Evolutionary conservation across 2,329 filamentous ascomycete species (phyloP), one percentile per base, ranked within the genome.

Genomic region (Aspergillus niger): DNA sequence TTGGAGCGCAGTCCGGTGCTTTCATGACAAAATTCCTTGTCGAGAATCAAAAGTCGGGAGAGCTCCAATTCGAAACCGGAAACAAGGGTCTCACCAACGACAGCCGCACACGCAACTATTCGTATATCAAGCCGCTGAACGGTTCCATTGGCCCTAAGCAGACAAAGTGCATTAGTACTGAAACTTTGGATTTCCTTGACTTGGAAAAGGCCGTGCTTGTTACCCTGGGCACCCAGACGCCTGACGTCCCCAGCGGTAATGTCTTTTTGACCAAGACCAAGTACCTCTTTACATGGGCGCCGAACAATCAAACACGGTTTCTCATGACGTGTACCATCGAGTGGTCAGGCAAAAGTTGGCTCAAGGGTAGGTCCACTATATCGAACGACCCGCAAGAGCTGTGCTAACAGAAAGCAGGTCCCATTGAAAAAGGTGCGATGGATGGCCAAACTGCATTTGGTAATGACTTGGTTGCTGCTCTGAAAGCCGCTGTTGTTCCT

Each of bases 271-370:
- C 91, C 49, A 98, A 97, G 78, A 99, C 95, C 3, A 91, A 90
- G 68, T 99, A 98, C 72, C 97, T 96, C 71, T 82, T 99, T 22
- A 91, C 91, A 55, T 99, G 95, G 95, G 92, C 89, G 3, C 88
- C 95, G 54, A 89, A 88, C 63, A 97, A 97, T 70, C 81, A 87
- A 41, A 99, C 96, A 1, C 86, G 92, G 28, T 80, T 99, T 30
- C 87, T 95, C 63, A 89, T 94, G 79, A 97, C 89, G 67, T 97
- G 92, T 74, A 89, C 88, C 2, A 91, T 97, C 47, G 96, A 99
- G 72, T 99, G 96, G 96, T 89, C 89, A 3, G 93, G 93, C 69
- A 99, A 98, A 83, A 97, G 93, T 80, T 99, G 95, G 95, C 80
- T 99, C 49, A 97, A 95, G 81, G 91, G 93, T 96, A 81, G 73